phyloP scores from a whole-genome alignment of 2,329 filamentous ascomycete genomes.

The Orbilia brochopaga region DNA sequence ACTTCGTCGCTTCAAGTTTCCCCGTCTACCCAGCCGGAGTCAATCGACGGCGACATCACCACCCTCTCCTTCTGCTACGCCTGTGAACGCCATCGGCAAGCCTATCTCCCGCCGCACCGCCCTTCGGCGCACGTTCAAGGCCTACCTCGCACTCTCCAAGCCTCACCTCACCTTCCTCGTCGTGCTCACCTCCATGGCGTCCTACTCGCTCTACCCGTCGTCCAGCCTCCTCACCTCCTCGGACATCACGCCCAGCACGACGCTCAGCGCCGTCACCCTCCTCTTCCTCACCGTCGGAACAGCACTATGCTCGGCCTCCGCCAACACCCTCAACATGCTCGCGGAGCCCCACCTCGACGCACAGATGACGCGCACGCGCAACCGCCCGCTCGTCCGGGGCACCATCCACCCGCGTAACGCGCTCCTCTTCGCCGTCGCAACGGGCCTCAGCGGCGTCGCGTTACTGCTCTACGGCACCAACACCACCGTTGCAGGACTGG shows the following conservation, averaged over 20 bases:
- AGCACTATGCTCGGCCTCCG: constrained; percentile 83
- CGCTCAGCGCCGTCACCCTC: constrained; percentile 86
- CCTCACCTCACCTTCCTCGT: constrained; percentile 90
- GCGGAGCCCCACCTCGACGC: constrained; percentile 90
- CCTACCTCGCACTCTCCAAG: constrained; percentile 91
- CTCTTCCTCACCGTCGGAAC: constrained; percentile 91
- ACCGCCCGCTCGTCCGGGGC: constrained; percentile 82
- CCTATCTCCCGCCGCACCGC: constrained; percentile 58
- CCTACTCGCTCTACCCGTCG: constrained; percentile 92
- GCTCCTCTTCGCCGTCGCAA: constrained; percentile 76
- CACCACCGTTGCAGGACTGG: constrained; percentile 85
- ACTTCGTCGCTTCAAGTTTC: constrained; percentile 23
- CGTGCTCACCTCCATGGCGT: constrained; percentile 84
- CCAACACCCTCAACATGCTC: constrained; percentile 96
- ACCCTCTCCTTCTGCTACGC: constrained; percentile 13
- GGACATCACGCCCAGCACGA: constrained; percentile 70
- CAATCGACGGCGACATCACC: constrained; percentile 25
- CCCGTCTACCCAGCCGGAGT: constrained; percentile 24
- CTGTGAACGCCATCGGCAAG: constrained; percentile 27
- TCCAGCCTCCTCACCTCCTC: constrained; percentile 79
- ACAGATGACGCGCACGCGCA: constrained; percentile 90
- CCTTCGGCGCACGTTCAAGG: constrained; percentile 72
- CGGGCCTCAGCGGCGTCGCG: constrained; percentile 71
- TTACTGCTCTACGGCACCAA: constrained; percentile 89
- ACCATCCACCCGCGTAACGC: constrained; percentile 76